Evolutionary conservation across 2,329 filamentous ascomycete species (phyloP).

Genomic region (Xylaria hypoxylon): DNA sequence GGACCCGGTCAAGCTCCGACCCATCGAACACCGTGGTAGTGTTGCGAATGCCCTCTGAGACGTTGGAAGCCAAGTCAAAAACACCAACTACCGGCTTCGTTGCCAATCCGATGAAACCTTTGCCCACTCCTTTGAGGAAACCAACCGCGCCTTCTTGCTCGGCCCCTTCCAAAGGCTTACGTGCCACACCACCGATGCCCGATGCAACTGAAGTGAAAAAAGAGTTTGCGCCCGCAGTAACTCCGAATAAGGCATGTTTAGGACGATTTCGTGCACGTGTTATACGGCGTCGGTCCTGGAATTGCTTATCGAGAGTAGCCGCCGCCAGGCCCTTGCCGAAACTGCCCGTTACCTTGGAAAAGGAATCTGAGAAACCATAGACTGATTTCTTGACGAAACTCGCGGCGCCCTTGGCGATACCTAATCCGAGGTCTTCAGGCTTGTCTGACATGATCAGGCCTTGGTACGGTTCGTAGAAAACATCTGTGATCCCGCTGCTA

Average conservation of each 20-base stretch:
- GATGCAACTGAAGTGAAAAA: slow-evolving; percentile 93
- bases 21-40: slow-evolving; percentile 98
- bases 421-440: slow-evolving; percentile 92
- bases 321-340: slow-evolving; percentile 96
- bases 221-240: slow-evolving; percentile 94
- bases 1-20: slow-evolving; percentile 91
- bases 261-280: slow-evolving; percentile 91
- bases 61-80: slow-evolving; percentile 95
- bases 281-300: slow-evolving; percentile 95
- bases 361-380: slow-evolving; percentile 95
- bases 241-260: slow-evolving; percentile 96
- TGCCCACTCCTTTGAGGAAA: slow-evolving; percentile 98
- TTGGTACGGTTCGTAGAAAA: slow-evolving; percentile 99
- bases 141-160: slow-evolving; percentile 94
- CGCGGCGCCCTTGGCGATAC: slow-evolving; percentile 95
- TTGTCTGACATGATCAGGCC: slow-evolving; percentile 95
- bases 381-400: slow-evolving; percentile 99
- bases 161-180: slow-evolving; percentile 93
- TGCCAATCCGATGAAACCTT: slow-evolving; percentile 91
- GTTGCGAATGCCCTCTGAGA: slow-evolving; percentile 97
- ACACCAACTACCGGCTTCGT: slow-evolving; percentile 98
- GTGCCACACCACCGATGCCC: slow-evolving; percentile 90
- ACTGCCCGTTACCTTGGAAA: slow-evolving; percentile 97
- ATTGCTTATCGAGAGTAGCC: slow-evolving; percentile 97
- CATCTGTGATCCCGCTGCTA: slow-evolving; percentile 95